phyloP scores from a whole-genome alignment of 1,139 yeast genomes.

The Pichia sp. region DNA sequence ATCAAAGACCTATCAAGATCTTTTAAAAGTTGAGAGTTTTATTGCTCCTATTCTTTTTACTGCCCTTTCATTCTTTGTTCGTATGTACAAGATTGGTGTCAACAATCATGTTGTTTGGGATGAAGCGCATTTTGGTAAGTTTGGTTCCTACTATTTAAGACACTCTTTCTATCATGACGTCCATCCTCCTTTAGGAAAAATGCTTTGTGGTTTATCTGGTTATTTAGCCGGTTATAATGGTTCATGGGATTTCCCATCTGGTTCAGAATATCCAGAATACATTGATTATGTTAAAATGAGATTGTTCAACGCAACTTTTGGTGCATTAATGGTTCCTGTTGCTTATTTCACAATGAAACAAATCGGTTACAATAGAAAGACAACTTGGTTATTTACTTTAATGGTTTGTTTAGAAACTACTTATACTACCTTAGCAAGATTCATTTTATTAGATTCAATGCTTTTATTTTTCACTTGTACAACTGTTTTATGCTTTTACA shows the following conservation, averaged over 20 bases:
- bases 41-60: slow-evolving; percentile 43
- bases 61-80: slow-evolving; percentile 40
- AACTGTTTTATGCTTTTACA: slow-evolving; percentile 68
- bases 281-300: slow-evolving; percentile 90
- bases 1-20: slow-evolving; percentile 11
- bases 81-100: slow-evolving; percentile 47
- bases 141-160: slow-evolving; percentile 86
- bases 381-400: slow-evolving; percentile 83
- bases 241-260: slow-evolving; percentile 89
- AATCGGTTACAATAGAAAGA: slow-evolving; percentile 69
- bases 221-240: slow-evolving; percentile 94
- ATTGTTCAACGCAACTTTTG: slow-evolving; percentile 84
- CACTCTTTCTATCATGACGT: slow-evolving; percentile 96
- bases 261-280: slow-evolving; percentile 77
- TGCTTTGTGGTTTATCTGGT: slow-evolving; percentile 94
- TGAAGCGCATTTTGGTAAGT: slow-evolving; percentile 81
- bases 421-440: slow-evolving; percentile 83
- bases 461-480: slow-evolving; percentile 84
- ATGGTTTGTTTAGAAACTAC: slow-evolving; percentile 85
- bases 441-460: slow-evolving; percentile 94
- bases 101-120: slow-evolving; percentile 56
- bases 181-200: slow-evolving; percentile 97
- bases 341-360: slow-evolving; percentile 91
- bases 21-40: slow-evolving; percentile 23
- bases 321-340: slow-evolving; percentile 84